phyloP scores from a whole-genome alignment of 2,329 filamentous ascomycete species.

The Cercospora citrullina region DNA sequence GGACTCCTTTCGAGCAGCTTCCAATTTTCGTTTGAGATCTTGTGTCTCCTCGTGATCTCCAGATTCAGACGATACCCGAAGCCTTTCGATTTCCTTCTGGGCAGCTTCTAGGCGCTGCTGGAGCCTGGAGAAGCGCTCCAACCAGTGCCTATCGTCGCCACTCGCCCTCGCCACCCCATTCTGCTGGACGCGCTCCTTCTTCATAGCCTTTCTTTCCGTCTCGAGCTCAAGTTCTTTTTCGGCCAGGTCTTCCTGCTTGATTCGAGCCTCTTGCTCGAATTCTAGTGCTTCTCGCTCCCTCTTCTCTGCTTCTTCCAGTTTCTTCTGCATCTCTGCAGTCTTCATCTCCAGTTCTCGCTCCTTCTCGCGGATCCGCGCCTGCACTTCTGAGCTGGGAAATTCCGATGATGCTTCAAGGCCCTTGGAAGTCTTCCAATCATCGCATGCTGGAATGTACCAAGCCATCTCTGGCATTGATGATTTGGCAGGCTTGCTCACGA shows the following conservation, averaged over 20 bases:
- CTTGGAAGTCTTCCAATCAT: conserved; percentile 10
- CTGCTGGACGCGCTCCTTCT: not conserved
- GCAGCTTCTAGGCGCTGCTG: conserved; percentile 6
- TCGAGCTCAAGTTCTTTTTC: conserved; percentile 10
- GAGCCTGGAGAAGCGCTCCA: not conserved
- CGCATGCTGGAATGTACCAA: conserved; percentile 14
- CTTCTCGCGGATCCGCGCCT: conserved; percentile 7
- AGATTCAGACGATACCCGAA: not conserved
- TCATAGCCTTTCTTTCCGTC: conserved; percentile 1
- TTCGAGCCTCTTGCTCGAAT: conserved; percentile 11
- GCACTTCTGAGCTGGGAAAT: not conserved
- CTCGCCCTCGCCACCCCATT: not conserved
- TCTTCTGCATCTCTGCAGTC: conserved; percentile 6
- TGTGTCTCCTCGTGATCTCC: not conserved
- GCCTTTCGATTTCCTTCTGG: conserved; percentile 5
- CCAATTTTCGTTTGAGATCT: not conserved
- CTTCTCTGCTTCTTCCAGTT: conserved; percentile 11
- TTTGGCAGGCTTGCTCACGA: not conserved
- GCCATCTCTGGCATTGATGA: conserved; percentile 11
- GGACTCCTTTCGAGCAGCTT: not conserved
- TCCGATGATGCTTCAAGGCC: not conserved
- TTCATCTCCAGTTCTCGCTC: conserved; percentile 3
- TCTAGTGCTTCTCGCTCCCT: conserved; percentile 11
- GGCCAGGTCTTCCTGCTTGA: conserved; percentile 10
- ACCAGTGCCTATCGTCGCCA: conserved; percentile 1